phyloP scores from a whole-genome alignment of 108 stramenopile species.

The Fistulifera pelliculosa region DNA sequence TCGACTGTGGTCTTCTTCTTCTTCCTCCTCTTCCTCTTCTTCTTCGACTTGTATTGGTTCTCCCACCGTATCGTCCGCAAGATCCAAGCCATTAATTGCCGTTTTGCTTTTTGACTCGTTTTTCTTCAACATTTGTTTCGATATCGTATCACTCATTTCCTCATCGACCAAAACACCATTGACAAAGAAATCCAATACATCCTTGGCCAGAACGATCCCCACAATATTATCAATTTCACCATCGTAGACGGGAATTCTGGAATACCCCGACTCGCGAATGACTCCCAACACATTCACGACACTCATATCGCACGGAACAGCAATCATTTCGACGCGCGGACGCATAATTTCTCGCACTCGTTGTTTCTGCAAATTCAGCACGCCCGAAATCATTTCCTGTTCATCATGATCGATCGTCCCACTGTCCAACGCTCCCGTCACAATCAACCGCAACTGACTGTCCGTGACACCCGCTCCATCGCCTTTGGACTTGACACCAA shows the following conservation, averaged over 20 bases:
- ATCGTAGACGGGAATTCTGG: constrained; percentile 93
- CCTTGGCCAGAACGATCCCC: constrained; percentile 92
- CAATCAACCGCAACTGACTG: constrained; percentile 89
- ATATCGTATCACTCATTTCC: constrained; percentile 34
- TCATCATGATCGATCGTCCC: constrained; percentile 95
- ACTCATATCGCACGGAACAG: constrained; percentile 71
- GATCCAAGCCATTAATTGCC: neutral
- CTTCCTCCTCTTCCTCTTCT: neutral
- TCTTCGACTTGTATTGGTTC: neutral
- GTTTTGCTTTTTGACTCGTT: neutral
- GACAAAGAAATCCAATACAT: constrained; percentile 89
- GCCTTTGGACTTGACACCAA: constrained; percentile 75
- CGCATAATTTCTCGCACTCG: constrained; percentile 90
- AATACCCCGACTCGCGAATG: constrained; percentile 78
- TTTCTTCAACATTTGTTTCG: neutral
- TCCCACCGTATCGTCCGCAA: neutral
- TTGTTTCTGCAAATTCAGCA: constrained; percentile 87
- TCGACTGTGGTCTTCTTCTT: constrained; percentile 2
- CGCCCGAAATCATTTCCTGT: constrained; percentile 95
- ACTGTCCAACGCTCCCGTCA: constrained; percentile 85
- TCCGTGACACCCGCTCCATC: constrained; percentile 74
- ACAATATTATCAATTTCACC: constrained; percentile 97
- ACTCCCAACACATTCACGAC: constrained; percentile 80
- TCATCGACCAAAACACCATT: constrained; percentile 77
- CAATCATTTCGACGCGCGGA: constrained; percentile 92